Evolutionary conservation across 75 land plant species (phyloP).

Genomic region (Selaginella moellendorffii): DNA sequence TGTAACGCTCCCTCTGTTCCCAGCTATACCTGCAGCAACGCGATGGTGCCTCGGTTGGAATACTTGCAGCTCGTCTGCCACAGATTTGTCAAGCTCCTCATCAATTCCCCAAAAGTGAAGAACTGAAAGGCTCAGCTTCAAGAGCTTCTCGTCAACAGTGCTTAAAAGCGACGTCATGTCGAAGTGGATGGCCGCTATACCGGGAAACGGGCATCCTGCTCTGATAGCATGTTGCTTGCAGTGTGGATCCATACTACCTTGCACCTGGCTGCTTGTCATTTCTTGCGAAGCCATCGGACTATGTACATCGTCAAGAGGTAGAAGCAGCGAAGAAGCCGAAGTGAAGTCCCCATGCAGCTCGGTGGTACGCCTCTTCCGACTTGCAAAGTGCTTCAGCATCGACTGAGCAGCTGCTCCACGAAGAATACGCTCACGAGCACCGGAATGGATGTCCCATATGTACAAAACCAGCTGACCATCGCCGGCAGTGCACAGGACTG

Average conservation of each 20-base stretch:
- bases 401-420: conserved; percentile 65
- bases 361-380: conserved; percentile 10
- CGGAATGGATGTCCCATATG: conserved; percentile 85
- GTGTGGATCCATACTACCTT: no score
- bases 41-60: conserved; percentile 29
- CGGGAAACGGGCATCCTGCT: conserved; percentile 60
- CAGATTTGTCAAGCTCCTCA: conserved; percentile 44
- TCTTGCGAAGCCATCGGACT: no score
- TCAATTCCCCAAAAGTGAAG: conserved; percentile 77
- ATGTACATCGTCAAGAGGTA: conserved; percentile 14
- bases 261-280: no score
- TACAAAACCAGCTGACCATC: conserved; percentile 24
- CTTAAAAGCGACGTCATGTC: conserved; percentile 26
- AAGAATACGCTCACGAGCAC: conserved; percentile 64
- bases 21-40: conserved; percentile 49
- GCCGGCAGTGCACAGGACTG: conserved; percentile 33
- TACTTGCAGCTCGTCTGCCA: conserved; percentile 48
- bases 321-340: conserved; percentile 42
- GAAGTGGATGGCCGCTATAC: conserved; percentile 54
- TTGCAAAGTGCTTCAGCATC: conserved; percentile 54
- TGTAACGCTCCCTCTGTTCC: conserved; percentile 67
- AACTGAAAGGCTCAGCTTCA: conserved; percentile 38
- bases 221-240: conserved; percentile 27
- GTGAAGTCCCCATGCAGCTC: conserved; percentile 30
- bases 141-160: neutral